Evolutionary conservation across 2,329 filamentous ascomycete species (phyloP).

Genomic region (Celoporthe dispersa): DNA sequence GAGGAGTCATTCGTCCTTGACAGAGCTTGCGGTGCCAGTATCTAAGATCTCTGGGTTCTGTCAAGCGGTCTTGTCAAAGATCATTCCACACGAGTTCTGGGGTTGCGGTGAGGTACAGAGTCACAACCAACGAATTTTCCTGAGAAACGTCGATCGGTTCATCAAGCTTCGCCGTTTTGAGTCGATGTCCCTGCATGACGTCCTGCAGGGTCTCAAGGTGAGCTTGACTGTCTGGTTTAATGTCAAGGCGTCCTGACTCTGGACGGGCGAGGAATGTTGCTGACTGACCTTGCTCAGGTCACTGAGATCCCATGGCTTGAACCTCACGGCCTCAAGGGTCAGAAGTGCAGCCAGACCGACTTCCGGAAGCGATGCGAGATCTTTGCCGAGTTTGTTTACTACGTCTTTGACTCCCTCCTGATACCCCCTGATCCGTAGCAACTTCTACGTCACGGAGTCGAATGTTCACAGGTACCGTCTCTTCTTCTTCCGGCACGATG

Average conservation of each 20-base stretch:
- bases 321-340: slow-evolving; percentile 50
- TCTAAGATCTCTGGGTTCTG: slow-evolving; percentile 84
- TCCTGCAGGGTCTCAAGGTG: slow-evolving; percentile 77
- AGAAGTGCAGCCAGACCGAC: slow-evolving; percentile 73
- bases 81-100: slow-evolving; percentile 80
- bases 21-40: slow-evolving; percentile 69
- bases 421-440: slow-evolving; percentile 83
- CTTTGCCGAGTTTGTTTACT: slow-evolving; percentile 86
- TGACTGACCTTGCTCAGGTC: slow-evolving; percentile 55
- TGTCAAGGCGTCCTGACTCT: slow-evolving; percentile 3
- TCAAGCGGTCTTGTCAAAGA: slow-evolving; percentile 70
- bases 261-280: background rate
- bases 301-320: slow-evolving; percentile 74
- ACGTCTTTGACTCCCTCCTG: slow-evolving; percentile 87
- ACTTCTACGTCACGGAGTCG: slow-evolving; percentile 95
- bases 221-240: background rate
- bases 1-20: slow-evolving; percentile 55
- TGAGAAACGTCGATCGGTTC: slow-evolving; percentile 77
- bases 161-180: slow-evolving; percentile 81
- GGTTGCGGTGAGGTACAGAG: slow-evolving; percentile 57
- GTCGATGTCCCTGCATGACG: slow-evolving; percentile 76
- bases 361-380: slow-evolving; percentile 76
- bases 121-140: slow-evolving; percentile 65
- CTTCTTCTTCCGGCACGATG: slow-evolving; percentile 94
- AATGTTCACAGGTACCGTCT: slow-evolving; percentile 77